Evolutionary conservation across 768 basidiomycete genomes (phyloP).

Genomic region (Tephrocybe rancida): DNA sequence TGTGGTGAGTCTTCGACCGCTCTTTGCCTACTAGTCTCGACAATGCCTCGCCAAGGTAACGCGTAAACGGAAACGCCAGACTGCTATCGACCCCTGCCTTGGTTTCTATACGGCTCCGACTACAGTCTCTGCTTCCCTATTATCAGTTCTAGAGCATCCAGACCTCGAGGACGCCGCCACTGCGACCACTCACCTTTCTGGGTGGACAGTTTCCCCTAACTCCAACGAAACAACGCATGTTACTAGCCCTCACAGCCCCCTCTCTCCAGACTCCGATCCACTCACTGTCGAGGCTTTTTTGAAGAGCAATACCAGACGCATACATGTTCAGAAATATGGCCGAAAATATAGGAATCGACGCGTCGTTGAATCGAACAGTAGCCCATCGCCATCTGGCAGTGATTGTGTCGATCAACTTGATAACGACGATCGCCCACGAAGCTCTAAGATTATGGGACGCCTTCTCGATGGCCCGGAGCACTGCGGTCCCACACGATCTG

Average conservation of each 20-base stretch:
- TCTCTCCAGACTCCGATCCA: conserved; percentile 13
- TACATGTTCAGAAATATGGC: conserved; percentile 22
- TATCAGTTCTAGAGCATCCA: background rate
- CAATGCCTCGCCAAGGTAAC: conserved; percentile 51
- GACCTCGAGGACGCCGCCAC: background rate
- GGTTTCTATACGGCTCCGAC: conserved; percentile 30
- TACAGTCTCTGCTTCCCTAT: background rate
- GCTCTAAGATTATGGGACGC: background rate
- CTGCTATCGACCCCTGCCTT: conserved; percentile 42
- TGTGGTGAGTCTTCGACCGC: background rate
- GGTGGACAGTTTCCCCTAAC: background rate
- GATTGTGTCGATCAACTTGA: conserved; percentile 5
- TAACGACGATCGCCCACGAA: background rate
- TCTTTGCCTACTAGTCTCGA: background rate
- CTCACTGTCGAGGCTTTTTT: conserved; percentile 34
- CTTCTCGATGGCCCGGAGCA: background rate
- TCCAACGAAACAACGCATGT: background rate
- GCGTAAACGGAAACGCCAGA: conserved; percentile 48
- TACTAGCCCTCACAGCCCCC: background rate
- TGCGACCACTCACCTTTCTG: background rate
- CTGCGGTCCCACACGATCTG: background rate
- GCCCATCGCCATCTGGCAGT: background rate
- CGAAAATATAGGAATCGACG: conserved; percentile 14
- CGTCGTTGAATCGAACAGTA: conserved; percentile 14
- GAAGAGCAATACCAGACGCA: conserved; percentile 16